Conservation (phyloP, 1,139 yeast species). For the Candida smagusa region DNA sequence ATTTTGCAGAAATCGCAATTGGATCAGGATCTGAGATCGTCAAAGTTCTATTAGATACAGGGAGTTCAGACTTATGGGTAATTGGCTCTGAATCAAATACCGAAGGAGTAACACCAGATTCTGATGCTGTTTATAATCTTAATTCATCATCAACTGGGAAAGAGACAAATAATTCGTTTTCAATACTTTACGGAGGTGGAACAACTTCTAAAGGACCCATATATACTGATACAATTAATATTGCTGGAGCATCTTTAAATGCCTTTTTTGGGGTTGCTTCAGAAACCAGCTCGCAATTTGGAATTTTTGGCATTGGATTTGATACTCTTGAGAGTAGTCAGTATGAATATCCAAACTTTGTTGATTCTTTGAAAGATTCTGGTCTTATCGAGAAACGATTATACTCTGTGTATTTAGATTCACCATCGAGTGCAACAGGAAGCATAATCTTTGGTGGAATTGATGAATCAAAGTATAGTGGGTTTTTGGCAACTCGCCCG, state of each 20-base stretch:
- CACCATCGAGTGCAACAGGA: slow-evolving; percentile 10
- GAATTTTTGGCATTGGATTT: not conserved
- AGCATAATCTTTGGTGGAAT: slow-evolving; percentile 24
- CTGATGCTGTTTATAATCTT: too few relatives aligned
- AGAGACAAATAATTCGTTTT: too few relatives aligned
- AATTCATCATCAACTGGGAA: too few relatives aligned
- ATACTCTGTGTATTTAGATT: slow-evolving; percentile 13
- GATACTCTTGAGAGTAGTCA: not conserved
- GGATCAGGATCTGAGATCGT: slow-evolving; percentile 4
- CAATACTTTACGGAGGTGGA: too few relatives aligned
- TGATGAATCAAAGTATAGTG: slow-evolving; percentile 24
- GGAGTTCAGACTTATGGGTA: slow-evolving; percentile 70
- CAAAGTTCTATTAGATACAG: slow-evolving; percentile 57
- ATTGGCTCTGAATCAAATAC: slow-evolving; percentile 9
- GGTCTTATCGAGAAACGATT: slow-evolving; percentile 19
- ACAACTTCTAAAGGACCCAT: too few relatives aligned
- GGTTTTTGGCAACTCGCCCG: slow-evolving; percentile 11
- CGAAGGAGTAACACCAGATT: too few relatives aligned
- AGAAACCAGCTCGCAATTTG: too few relatives aligned
- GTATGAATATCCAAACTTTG: not conserved
- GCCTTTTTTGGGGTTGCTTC: too few relatives aligned
- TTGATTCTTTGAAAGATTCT: not conserved
- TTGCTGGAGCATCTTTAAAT: too few relatives aligned
- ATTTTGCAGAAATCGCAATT: slow-evolving; percentile 4
- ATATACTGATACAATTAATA: too few relatives aligned